Evolutionary conservation across 306 rosid genomes (phyloP).

Genomic region (Bauhinia variegata): DNA sequence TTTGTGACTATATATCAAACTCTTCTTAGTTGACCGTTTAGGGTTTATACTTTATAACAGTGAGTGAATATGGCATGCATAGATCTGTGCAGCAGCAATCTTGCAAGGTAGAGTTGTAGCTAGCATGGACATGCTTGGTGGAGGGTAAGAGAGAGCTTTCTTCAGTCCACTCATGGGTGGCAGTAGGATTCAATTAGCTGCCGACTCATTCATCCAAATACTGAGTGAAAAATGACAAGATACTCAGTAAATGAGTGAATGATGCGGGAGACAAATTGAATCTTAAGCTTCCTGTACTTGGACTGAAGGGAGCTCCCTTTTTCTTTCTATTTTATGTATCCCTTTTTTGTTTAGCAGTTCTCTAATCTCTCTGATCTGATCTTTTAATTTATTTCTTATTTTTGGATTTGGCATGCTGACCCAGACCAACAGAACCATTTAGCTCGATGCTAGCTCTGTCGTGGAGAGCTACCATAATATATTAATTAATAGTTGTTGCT

Average conservation of each 20-base stretch:
- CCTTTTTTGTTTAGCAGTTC: not conserved
- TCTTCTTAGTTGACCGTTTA: not conserved
- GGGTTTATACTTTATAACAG: too few relatives aligned
- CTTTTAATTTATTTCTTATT: not conserved
- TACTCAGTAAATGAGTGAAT: constrained; percentile 83
- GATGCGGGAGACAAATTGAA: constrained; percentile 89
- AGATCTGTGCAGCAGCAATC: constrained; percentile 17
- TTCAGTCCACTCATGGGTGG: constrained; percentile 85
- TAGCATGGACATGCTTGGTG: not conserved
- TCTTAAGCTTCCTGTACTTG: constrained; percentile 82
- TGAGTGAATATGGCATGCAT: not conserved
- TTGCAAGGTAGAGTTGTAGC: too few relatives aligned
- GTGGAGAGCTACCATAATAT: too few relatives aligned
- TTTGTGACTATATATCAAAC: not conserved
- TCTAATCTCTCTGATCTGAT: not conserved
- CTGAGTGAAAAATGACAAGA: constrained; percentile 41
- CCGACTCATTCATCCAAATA: constrained; percentile 98
- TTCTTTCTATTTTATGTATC: not conserved
- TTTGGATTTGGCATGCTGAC: not conserved
- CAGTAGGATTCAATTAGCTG: constrained; percentile 75
- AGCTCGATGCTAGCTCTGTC: too few relatives aligned
- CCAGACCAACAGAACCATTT: too few relatives aligned
- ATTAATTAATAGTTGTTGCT: too few relatives aligned
- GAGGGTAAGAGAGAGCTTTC: constrained; percentile 76
- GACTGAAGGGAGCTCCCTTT: constrained; percentile 99